A percentile compares a stretch with the other conserved stretches of the same genome.
phyloP scores from a whole-genome alignment of 1,284 basidiomycete genomes.

The Porodaedalea pini region DNA sequence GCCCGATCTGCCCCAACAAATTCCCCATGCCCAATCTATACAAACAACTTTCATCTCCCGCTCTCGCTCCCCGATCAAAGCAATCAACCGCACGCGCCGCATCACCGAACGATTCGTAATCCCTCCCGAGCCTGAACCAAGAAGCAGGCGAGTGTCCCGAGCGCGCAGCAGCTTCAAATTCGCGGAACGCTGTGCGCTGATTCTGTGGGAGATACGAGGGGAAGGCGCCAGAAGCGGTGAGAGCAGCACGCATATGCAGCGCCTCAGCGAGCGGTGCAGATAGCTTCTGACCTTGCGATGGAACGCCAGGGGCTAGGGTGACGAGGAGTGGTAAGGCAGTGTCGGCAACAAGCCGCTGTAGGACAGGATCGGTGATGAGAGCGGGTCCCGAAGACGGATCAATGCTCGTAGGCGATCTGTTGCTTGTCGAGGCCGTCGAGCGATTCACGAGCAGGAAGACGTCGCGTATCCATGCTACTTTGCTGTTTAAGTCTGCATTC shows the following conservation, averaged over 20 bases:
- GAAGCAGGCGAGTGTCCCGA: conserved; percentile 62
- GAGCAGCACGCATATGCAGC: conserved; percentile 68
- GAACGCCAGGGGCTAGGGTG: conserved; percentile 40
- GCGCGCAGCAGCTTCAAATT: conserved; percentile 80
- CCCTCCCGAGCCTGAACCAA: conserved; percentile 88
- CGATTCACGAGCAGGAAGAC: conserved; percentile 78
- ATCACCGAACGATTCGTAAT: conserved; percentile 89
- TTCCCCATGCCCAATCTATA: conserved; percentile 91
- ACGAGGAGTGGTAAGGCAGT: conserved; percentile 63
- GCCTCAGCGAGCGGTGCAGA: conserved; percentile 65
- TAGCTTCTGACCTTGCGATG: conserved; percentile 30
- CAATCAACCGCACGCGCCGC: conserved; percentile 68
- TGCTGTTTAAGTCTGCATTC: conserved; percentile 50
- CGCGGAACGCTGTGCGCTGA: conserved; percentile 80
- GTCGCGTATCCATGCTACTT: conserved; percentile 75
- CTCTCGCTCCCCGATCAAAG: conserved; percentile 75
- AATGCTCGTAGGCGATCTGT: conserved; percentile 20
- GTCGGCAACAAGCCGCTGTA: conserved; percentile 55
- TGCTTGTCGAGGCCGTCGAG: conserved; percentile 38
- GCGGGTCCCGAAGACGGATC: conserved; percentile 43
- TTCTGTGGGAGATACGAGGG: conserved; percentile 61
- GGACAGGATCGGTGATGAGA: conserved; percentile 57
- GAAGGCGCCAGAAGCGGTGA: conserved; percentile 66
- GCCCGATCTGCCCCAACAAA: conserved; percentile 80
- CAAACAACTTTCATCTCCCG: conserved; percentile 68